Base-by-base conservation (phyloP, 176 grass and related monocot genomes). In the Rhipidocladum racemiflorum region DNA sequence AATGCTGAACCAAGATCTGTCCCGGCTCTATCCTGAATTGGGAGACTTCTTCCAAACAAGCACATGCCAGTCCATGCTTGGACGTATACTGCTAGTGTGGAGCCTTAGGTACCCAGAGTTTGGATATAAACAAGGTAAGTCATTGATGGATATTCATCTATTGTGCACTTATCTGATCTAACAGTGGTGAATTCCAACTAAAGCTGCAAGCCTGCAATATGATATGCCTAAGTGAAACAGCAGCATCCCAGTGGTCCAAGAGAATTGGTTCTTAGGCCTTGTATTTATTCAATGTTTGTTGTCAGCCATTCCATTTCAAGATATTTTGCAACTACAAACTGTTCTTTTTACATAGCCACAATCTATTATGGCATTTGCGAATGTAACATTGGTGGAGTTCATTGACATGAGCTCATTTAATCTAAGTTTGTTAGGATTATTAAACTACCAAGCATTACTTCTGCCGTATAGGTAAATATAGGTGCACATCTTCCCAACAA, bases 1-100 rank as follows among this genome's bases (percentile, higher is more conserved):
- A 91, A 92, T 90, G 85, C 83, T 99, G 65, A 92, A 99, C 62
- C 92, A 99, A 77, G 96, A 99, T 88, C 73, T 99, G 40, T 93
- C 92, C 42, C 75, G 92, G 27, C 81, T 99, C 39, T 95, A 99
- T 82, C 96, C 96, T 68, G 96, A 95, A 89, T 65, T 88, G 25
- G 96, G 85, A 21, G 83, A 84, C 63, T 99, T 92, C 84, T 99
- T 99, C 69, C 93, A 93, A 74, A 94, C 91, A 80, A 71, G 70
- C 17, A 76, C 87, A 50, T 93, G 85, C 54, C 96, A 95, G 75
- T 88, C 91, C 45, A 95, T 95, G 89, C 89, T 99, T 81, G 93
- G 91, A 74, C 92, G 85, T 62, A 83, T 99, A 87, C 86, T 99
- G 63, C 68, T 99, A 25, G 87, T 93, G 51, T 99, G 96, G 96